phyloP scores from a whole-genome alignment of 163 green algal genomes.

The Chlamydomonas reinhardtii region DNA sequence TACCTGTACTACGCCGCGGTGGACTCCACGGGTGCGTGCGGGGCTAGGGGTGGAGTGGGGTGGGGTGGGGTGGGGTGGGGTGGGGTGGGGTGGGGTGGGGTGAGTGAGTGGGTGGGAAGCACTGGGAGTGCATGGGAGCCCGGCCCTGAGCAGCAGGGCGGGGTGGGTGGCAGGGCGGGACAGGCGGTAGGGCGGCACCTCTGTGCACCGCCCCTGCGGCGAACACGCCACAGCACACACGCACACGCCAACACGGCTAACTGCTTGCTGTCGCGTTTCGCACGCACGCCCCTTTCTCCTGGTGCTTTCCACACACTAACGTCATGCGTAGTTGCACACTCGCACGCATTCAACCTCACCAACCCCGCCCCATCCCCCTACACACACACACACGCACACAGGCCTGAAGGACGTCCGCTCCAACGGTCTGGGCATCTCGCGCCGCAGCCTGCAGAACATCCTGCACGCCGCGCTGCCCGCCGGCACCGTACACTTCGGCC shows the following conservation, averaged over 20 bases:
- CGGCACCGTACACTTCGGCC: neutral
- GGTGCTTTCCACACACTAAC: no score
- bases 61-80: neutral
- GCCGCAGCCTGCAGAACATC: conserved; percentile 10
- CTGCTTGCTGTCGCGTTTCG: no score
- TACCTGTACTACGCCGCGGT: conserved; percentile 41
- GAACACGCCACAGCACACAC: no score
- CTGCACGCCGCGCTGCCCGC: conserved; percentile 13
- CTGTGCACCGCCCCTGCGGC: no score
- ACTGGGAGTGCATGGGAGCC: no score
- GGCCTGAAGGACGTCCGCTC: conserved; percentile 9
- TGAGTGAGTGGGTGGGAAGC: neutral
- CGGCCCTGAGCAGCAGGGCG: no score
- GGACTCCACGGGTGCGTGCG: neutral
- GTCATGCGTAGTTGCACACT: no score
- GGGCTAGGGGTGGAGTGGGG: neutral
- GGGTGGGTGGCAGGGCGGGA: no score
- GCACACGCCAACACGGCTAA: no score
- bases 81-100: neutral
- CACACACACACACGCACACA: neutral
- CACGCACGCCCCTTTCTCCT: no score
- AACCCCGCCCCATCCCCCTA: neutral
- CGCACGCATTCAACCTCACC: no score
- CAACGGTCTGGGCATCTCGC: conserved; percentile 27
- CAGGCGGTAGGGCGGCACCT: no score